These are phyloP conservation scores for Acmispon strigosus DNA, from an alignment of 306 rosid genomes.

Conservation along the genomic window DNA sequence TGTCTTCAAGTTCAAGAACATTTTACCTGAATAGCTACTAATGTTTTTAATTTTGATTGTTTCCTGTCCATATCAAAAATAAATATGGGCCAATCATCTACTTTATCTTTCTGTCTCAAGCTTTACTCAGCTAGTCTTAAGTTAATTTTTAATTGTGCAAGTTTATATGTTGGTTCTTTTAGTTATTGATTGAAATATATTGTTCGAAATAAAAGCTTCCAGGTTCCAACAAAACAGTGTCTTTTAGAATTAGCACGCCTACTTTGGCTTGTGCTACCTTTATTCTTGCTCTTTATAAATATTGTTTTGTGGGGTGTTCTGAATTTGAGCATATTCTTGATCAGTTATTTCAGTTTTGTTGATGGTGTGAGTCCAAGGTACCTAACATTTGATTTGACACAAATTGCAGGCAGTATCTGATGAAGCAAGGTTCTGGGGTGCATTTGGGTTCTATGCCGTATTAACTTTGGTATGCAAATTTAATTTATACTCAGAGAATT, in stretches of 20 bases:
- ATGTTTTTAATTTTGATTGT: neutral
- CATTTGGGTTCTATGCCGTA: conserved; percentile 75
- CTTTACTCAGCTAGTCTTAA: neutral
- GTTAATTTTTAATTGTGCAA: neutral
- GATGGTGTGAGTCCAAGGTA: neutral
- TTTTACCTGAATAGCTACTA: neutral
- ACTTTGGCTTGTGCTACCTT: neutral
- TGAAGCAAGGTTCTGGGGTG: conserved; percentile 96
- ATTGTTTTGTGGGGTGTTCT: neutral
- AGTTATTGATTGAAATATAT: neutral
- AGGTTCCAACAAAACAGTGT: neutral
- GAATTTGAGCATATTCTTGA: conserved; percentile 1
- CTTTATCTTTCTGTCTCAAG: neutral
- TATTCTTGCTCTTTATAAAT: neutral
- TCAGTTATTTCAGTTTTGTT: conserved; percentile 7
- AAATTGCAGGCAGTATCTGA: conserved; percentile 60
- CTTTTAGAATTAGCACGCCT: neutral
- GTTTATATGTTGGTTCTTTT: neutral
- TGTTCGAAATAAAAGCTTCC: neutral
- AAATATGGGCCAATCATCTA: neutral
- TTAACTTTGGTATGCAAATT: conserved; percentile 56
- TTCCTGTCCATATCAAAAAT: neutral
- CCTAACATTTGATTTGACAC: conserved; percentile 19
- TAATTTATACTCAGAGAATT: neutral
- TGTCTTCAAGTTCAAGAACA: neutral